Base-by-base conservation (phyloP, 1,284 basidiomycete genomes). In the Ustilago nuda region DNA sequence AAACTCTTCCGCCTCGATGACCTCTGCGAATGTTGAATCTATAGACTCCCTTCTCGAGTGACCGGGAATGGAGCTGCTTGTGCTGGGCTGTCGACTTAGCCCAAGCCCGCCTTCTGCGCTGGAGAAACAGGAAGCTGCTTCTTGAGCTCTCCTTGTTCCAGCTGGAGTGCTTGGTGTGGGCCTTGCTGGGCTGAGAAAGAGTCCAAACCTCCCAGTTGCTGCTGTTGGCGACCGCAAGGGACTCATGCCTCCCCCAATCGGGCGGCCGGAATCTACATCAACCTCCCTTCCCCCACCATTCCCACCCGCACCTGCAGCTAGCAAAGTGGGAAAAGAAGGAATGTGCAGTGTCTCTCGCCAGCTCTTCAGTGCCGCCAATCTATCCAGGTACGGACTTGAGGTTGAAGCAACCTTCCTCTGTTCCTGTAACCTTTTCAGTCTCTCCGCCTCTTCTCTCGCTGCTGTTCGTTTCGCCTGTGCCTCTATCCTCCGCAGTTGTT, bases 271-370 rank as follows among this genome's bases (percentile, higher is more conserved):
- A n/a, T 74, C 68, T 17, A 65, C 68, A 27, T 64, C 67, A 11
- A 59, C 72, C 12, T 63, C 67, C 15, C 32, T 41, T 19, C 32
- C 45, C 13, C 27, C 56, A 12, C 32, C 30, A 35, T 52, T 36
- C 30, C 41, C 30, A 9, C 4, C n/a, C 4, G 35, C 43, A 12
- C 41, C 33, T 15, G 71, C 30, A 30, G 62, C 69, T n/a, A 74
- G 51, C 0, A 58, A 57, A 2, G 61, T 55, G 3, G 62, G 74
- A 35, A 76, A 67, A 5, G 75, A 77, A 0, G 75, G 75, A n/a
- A 77, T 73, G 64, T 77, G 71, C 7, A 77, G 56, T 13, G 71
- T 71, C 58, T 73, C 75, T 8, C 71, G 23, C 75, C 75, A 77
- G 45, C 63, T 70, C 46, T 73, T 73, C 35, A 77, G 58, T 6